Base-by-base conservation (phyloP, 345 rosid species). In the Lagerstroemia speciosa region DNA sequence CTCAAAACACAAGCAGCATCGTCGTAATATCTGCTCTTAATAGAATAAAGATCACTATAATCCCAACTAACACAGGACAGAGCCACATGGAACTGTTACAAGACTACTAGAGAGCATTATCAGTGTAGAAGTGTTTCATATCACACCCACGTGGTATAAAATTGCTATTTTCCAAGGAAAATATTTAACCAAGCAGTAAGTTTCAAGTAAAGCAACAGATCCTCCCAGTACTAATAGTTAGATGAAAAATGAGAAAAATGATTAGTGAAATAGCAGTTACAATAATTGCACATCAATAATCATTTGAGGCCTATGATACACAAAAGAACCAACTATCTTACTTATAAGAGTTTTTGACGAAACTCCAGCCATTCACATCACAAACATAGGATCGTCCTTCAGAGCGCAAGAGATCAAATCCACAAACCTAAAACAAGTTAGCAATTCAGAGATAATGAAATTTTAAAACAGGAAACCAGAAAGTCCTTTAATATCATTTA, bases 301-400 rank as follows among this genome's bases (percentile, higher is more conserved):
- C 48, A 43, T 43, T 16, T 52, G 29, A 52, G 2, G 22, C 29
- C 29, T 52, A 32, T 30, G 38, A 58, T 19, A 37, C 40, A 22
- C 17, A 16, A 40, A 32, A 69, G 10, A 34, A 34, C 17, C 60
- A 67, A 58, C 26, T 40, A 70, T 72, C 83, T 86, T 81, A 94
- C 98, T 95, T 92, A 75, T 95, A 80, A 32, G 99, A 95, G 82
- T 95, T 95, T 85, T 95, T 95, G 80, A 95, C 99, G 77, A 92
- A 95, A 84, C 99, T 95, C 99, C 99, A 95, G 67, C 99, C 99
- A 81, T 95, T 95, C 70, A 95, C 99, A 76, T 95, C 99, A 74
- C 98, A 95, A 62, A 92, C 98, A 73, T 92, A 95, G 27, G 98
- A 95, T 32, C 94, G 85, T 45, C 99, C 99, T 74, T 90, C 99